Evolutionary conservation across 1,284 basidiomycete species (phyloP), one percentile per base, ranked within the genome.

Genomic region (Sutorius eximius): DNA sequence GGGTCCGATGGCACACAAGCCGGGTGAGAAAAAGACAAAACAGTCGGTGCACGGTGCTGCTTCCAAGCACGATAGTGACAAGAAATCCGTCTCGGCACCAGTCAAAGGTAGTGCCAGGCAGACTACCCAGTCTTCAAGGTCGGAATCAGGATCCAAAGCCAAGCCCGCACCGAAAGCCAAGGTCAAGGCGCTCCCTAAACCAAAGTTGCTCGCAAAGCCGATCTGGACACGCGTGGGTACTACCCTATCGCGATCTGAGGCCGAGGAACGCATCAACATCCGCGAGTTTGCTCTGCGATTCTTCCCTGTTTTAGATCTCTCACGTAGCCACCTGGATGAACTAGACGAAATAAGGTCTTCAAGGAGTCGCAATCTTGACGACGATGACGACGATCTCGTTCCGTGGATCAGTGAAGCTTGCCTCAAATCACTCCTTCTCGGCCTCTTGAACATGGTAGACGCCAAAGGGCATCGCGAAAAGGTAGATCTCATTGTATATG

Each of bases 281-380:
- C 82, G 89, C 55, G 89, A 91, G 69, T 91, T 89, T 65, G 65
- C 81, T 8, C 65, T 87, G 38, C 79, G 89, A 32, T 91, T 91
- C 61, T 75, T 77, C 3, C 69, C 74, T 27, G 59, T 80, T 9
- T 70, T 87, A 58, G 78, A 81, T 20, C 74, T 89, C 11, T 74
- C 80, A 2, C 82, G 80, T 48, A 59, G 70, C 2, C 76, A 83
- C 56, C 64, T 87, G 5, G 84, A 87, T 51, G 87, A 89, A 60
- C 69, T 91, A 11, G 87, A 88, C 38, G 75, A 81, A 53, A 74
- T 90, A 47, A 75, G 68, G 20, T 75, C 78, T 27, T 68, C 69
- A 22, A 64, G 71, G 48, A 66, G 62, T 50, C 71, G 68, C n/a
- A 68, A 63, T 30, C 64, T 63, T 18, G 71, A 73, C 6, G 73